These are phyloP conservation scores for Suillus hirtellus DNA, from an alignment of 768 basidiomycete species.

Conservation along the genomic window DNA sequence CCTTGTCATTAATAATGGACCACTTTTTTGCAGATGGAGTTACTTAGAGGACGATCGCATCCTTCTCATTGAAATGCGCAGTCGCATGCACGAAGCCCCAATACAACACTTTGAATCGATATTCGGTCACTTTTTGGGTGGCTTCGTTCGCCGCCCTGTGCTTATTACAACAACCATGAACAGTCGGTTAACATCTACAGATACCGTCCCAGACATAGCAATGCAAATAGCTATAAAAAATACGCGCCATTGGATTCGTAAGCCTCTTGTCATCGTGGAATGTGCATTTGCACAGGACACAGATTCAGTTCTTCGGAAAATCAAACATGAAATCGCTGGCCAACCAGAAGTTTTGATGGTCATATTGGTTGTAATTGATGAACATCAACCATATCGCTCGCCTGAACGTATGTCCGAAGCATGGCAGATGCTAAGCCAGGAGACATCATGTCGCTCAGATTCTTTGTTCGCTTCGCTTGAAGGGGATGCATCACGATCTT, in stretches of 20 bases:
- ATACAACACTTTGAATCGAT: not conserved
- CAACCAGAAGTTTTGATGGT: not conserved
- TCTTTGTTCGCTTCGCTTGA: not conserved
- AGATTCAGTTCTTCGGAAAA: not conserved
- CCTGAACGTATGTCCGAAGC: not conserved
- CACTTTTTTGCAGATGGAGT: not conserved
- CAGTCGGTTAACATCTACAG: not conserved
- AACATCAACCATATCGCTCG: not conserved
- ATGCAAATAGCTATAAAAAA: fast-evolving
- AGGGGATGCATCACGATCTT: not conserved
- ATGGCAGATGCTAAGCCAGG: not conserved
- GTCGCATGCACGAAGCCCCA: not conserved
- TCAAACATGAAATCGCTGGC: not conserved
- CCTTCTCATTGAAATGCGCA: not conserved
- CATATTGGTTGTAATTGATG: not conserved
- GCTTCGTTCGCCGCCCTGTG: not conserved
- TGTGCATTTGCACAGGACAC: not conserved
- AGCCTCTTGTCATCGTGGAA: not conserved
- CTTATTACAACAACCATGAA: not conserved
- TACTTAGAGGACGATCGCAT: not conserved
- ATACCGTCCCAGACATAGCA: not conserved
- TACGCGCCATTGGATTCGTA: not conserved
- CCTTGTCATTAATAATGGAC: not conserved
- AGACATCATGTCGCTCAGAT: not conserved
- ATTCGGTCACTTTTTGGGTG: not conserved